Evolutionary conservation across 1,284 basidiomycete genomes (phyloP).

Genomic region (Sparassis latifolia): DNA sequence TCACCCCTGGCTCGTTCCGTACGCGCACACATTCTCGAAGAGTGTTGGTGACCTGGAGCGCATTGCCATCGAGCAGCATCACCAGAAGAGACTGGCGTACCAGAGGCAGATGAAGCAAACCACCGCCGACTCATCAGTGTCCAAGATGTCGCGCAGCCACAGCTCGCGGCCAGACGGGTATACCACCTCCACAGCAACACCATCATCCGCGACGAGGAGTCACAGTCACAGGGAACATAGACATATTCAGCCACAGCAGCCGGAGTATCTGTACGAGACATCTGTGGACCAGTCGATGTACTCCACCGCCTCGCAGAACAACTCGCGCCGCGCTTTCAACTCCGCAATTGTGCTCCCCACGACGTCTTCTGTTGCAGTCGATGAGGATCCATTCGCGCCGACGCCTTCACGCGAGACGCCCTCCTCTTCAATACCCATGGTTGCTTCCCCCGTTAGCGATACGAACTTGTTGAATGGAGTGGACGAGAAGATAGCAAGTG

Average conservation of each 20-base stretch:
- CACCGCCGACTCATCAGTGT: constrained; percentile 24
- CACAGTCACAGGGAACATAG: constrained; percentile 24
- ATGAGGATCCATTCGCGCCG: constrained; percentile 48
- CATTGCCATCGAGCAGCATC: constrained; percentile 79
- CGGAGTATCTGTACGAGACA: constrained; percentile 49
- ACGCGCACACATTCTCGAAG: constrained; percentile 60
- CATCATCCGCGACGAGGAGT: constrained; percentile 25
- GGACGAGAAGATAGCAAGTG: constrained; percentile 8
- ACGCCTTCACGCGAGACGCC: constrained; percentile 24
- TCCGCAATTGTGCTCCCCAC: constrained; percentile 40
- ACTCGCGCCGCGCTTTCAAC: constrained; percentile 34
- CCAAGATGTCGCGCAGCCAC: constrained; percentile 38
- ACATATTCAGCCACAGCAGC: constrained; percentile 27
- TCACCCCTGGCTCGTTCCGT: constrained; percentile 78
- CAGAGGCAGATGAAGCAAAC: constrained; percentile 63
- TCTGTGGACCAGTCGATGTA: constrained; percentile 39
- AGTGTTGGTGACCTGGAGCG: constrained; percentile 75
- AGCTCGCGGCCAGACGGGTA: constrained; percentile 38
- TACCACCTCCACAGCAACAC: constrained; percentile 19
- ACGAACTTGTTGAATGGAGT: constrained; percentile 2
- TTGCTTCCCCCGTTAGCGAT: constrained; percentile 4
- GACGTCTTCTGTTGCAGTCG: constrained; percentile 28
- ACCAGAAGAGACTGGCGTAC: constrained; percentile 75
- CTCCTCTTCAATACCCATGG: constrained; percentile 11
- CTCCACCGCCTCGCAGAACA: constrained; percentile 28